These are phyloP conservation scores for Epichloe festucae DNA, from an alignment of 2,329 filamentous ascomycete genomes.

Conservation along the genomic window DNA sequence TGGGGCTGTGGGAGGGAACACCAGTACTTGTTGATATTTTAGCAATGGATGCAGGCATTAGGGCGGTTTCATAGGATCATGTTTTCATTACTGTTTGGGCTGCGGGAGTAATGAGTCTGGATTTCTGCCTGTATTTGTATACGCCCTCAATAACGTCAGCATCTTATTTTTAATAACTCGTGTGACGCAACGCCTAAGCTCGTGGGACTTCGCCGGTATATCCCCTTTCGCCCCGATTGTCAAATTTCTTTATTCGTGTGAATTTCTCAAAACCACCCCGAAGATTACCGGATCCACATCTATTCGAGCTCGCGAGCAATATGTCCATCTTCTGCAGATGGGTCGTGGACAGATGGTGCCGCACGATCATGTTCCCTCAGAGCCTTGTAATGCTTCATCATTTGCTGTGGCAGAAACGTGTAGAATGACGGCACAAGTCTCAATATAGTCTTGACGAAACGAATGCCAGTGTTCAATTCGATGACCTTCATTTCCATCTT, in stretches of 20 bases:
- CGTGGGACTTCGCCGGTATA: no score
- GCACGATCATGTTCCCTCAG: constrained; percentile 33
- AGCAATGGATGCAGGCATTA: no score
- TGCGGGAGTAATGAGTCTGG: background rate
- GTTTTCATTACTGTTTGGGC: background rate
- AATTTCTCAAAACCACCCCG: background rate
- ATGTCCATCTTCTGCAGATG: constrained; percentile 14
- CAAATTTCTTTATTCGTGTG: background rate
- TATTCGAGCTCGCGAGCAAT: constrained; percentile 9
- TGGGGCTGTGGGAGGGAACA: no score
- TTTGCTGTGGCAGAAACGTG: constrained; percentile 51
- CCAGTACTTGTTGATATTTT: no score
- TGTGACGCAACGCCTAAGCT: no score
- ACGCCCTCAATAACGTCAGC: background rate
- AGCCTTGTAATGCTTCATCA: constrained; percentile 54
- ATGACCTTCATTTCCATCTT: constrained; percentile 44
- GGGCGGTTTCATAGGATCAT: no score
- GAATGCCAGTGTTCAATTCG: constrained; percentile 47
- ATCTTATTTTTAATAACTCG: background rate
- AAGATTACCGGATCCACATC: background rate
- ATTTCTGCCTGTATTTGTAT: background rate
- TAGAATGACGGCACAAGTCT: constrained; percentile 50
- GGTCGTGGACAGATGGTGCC: constrained; percentile 29
- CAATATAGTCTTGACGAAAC: constrained; percentile 48
- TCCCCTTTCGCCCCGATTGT: background rate